Percentiles rank a stretch among this genome's conserved stretches.
These are phyloP conservation scores for Coniochaeta hoffmannii DNA, from an alignment of 2,329 filamentous ascomycete genomes.

Conservation along the genomic window DNA sequence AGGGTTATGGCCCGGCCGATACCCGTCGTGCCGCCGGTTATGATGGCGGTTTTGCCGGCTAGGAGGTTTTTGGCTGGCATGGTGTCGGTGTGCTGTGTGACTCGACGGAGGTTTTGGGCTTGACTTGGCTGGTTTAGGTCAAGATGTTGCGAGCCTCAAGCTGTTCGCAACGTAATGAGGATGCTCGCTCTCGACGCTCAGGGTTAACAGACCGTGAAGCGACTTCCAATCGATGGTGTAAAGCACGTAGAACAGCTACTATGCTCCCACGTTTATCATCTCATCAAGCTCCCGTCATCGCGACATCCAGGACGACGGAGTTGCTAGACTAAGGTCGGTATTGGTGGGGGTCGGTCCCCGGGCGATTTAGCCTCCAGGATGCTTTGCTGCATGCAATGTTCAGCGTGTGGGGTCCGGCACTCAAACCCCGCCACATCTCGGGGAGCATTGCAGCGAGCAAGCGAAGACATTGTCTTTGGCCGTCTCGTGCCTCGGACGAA, in stretches of 20 bases:
- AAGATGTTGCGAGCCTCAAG: too few species aligned
- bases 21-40: slow-evolving; percentile 80
- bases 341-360: background rate
- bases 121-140: too few species aligned
- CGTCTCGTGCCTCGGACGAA: background rate
- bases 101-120: too few species aligned
- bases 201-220: too few species aligned
- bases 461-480: background rate
- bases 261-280: too few species aligned
- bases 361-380: slow-evolving; percentile 5
- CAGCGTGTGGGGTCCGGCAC: background rate
- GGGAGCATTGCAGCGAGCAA: slow-evolving; percentile 22
- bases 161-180: too few species aligned
- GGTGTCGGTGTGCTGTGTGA: background rate
- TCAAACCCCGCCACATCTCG: slow-evolving; percentile 15
- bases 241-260: too few species aligned
- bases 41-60: slow-evolving; percentile 69
- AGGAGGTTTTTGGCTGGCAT: slow-evolving; percentile 51
- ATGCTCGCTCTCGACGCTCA: too few species aligned
- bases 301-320: background rate
- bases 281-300: background rate
- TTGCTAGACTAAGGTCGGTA: background rate
- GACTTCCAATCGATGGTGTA: too few species aligned
- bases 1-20: slow-evolving; percentile 82
- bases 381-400: background rate